These are phyloP conservation scores for Murraya koenigii DNA, from an alignment of 345 rosid genomes.

Conservation along the genomic window DNA sequence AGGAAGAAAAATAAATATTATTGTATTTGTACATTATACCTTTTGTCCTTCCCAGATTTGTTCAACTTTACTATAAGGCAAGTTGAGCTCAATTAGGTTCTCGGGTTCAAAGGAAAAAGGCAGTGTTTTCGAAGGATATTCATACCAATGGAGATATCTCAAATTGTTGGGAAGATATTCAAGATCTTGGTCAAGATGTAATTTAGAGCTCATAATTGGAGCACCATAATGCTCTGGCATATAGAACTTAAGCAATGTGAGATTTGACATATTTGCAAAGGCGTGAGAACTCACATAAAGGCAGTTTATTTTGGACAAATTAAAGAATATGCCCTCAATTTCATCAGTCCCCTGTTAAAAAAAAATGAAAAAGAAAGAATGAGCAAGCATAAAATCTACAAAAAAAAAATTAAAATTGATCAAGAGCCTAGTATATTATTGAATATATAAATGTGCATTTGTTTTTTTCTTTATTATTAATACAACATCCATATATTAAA, in stretches of 20 bases:
- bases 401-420: background rate
- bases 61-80: background rate
- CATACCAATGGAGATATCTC: background rate
- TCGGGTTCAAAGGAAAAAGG: background rate
- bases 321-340: background rate
- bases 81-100: background rate
- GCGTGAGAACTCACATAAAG: background rate
- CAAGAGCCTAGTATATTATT: background rate
- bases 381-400: background rate
- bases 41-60: background rate
- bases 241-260: background rate
- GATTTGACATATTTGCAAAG: background rate
- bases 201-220: background rate
- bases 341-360: background rate
- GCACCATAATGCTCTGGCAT: background rate
- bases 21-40: background rate
- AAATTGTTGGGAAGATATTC: background rate
- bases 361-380: background rate
- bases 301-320: background rate
- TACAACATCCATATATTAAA: too few relatives aligned
- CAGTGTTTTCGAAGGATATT: background rate
- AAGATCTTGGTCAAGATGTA: background rate
- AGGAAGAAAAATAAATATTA: background rate
- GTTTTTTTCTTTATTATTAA: background rate
- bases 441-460: background rate